These are phyloP conservation scores for Bruguiera gymnorhiza DNA, from an alignment of 345 rosid species.

Conservation along the genomic window DNA sequence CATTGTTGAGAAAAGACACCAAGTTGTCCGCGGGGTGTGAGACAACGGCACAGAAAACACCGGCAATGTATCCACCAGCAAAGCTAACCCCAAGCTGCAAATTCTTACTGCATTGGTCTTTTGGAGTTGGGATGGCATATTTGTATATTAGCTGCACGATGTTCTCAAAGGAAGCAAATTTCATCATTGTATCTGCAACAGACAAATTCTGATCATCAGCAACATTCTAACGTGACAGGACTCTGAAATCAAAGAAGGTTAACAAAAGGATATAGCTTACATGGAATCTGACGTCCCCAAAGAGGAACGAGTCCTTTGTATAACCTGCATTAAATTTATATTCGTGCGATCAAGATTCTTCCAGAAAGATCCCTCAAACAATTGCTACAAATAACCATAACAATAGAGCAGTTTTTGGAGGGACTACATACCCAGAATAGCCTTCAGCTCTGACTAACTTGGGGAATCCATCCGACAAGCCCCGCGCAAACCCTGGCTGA, in stretches of 20 bases:
- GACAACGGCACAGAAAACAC: conserved; percentile 79
- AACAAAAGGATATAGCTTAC: conserved; percentile 40
- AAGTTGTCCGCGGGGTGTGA: conserved; percentile 97
- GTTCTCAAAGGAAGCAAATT: conserved; percentile 86
- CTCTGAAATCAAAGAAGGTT: not conserved
- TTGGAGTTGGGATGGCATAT: conserved; percentile 69
- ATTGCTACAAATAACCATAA: not conserved
- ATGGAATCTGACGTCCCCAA: conserved; percentile 99
- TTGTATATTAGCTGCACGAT: conserved; percentile 86
- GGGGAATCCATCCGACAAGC: conserved; percentile 88
- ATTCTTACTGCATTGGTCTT: conserved; percentile 68
- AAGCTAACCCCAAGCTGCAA: conserved; percentile 92
- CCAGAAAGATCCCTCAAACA: not conserved
- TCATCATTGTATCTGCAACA: conserved; percentile 92
- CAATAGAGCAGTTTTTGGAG: not conserved
- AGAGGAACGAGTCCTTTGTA: conserved; percentile 86
- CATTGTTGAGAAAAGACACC: conserved; percentile 96
- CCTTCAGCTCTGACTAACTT: conserved; percentile 78
- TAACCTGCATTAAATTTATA: conserved; percentile 44
- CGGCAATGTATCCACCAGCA: conserved; percentile 91
- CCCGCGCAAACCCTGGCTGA: conserved; percentile 92
- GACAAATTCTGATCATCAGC: not conserved
- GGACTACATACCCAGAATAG: conserved; percentile 46
- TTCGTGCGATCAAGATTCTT: too few relatives aligned
- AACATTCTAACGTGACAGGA: not conserved